Evolutionary conservation across 345 rosid species (phyloP), one percentile per base, ranked within the genome.

Genomic region (Nephelium lappaceum): DNA sequence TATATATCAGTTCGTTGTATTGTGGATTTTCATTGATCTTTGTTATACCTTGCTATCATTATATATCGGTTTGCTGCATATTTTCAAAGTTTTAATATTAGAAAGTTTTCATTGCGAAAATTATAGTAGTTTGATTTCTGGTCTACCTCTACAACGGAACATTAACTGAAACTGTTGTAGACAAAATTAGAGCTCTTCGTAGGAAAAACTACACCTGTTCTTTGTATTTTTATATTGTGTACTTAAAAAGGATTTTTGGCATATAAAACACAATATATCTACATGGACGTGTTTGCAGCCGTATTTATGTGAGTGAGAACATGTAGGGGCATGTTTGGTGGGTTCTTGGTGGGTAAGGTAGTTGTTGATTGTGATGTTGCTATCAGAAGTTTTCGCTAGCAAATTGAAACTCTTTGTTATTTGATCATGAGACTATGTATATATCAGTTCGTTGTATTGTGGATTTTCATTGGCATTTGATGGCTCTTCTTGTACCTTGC

Each of bases 241-340:
- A 45, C 31, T 73, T 61, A 73, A 8, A 57, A 4, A 23, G 36
- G 15, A 21, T 4, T 8, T 18, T 5, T 27, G 6, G 24, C 11
- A 19, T 53, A 5, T 27, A 71, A 36, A 55, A 72, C 55, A 19
- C 55, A 19, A 31, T 31, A 4, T 51, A 43, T 36, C 19, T 31
- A 11, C 11, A 73, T 15, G 14, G 16, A n/a, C 16, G 5, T 42
- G 24, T 23, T 73, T 36, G 36, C 4, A 2, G 60, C 6, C 21
- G 3, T 73, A 27, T 14, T 61, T 36, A 74, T 24, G 43, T 27
- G 21, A n/a, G 55, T 16, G 67, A 8, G 31, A 60, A 41, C 21
- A 24, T 62, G 3, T 4, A 15, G 23, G 55, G 24, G 24, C 77
- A 61, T 61, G 77, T 73, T 73, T 73, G 10, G 41, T 73, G 19